Evolutionary conservation across 2,329 filamentous ascomycete species (phyloP).

Genomic region (Fusarium coffeatum): DNA sequence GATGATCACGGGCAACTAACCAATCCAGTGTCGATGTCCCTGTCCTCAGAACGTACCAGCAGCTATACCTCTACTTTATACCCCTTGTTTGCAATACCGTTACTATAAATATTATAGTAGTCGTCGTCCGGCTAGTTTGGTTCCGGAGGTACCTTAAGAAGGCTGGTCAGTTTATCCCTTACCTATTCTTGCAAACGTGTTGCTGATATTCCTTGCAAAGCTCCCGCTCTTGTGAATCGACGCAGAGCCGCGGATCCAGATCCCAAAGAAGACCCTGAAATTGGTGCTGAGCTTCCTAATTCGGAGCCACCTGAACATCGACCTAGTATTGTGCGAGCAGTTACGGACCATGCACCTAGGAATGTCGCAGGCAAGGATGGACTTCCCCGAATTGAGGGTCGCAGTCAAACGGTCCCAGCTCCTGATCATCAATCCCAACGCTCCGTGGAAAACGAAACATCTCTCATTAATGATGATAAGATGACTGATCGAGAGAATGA

Average conservation of each 20-base stretch:
- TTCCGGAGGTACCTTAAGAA: constrained; percentile 59
- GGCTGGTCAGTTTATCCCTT: constrained; percentile 45
- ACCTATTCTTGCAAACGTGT: not conserved
- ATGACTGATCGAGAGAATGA: not conserved
- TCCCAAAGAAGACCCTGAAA: constrained; percentile 27
- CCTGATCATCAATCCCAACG: not conserved
- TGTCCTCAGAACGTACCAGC: constrained; percentile 61
- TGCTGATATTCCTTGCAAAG: constrained; percentile 17
- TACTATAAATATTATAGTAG: constrained; percentile 62
- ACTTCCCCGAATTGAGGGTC: constrained; percentile 24
- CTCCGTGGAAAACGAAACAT: not conserved
- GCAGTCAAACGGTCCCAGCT: constrained; percentile 29
- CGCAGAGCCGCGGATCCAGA: constrained; percentile 5
- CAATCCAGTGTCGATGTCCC: constrained; percentile 61
- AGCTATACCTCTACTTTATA: constrained; percentile 62
- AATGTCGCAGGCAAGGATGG: not conserved
- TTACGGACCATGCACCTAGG: constrained; percentile 15
- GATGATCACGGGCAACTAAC: constrained; percentile 14
- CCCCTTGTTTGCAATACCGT: constrained; percentile 61
- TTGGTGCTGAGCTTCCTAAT: constrained; percentile 1
- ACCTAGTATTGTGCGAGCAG: constrained; percentile 11
- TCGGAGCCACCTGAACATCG: not conserved
- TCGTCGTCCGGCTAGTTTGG: constrained; percentile 61
- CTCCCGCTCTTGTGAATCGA: constrained; percentile 28
- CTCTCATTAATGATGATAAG: constrained; percentile 1